phyloP scores from a whole-genome alignment of 495 filamentous ascomycete genomes.

The Penicillium odoratum region DNA sequence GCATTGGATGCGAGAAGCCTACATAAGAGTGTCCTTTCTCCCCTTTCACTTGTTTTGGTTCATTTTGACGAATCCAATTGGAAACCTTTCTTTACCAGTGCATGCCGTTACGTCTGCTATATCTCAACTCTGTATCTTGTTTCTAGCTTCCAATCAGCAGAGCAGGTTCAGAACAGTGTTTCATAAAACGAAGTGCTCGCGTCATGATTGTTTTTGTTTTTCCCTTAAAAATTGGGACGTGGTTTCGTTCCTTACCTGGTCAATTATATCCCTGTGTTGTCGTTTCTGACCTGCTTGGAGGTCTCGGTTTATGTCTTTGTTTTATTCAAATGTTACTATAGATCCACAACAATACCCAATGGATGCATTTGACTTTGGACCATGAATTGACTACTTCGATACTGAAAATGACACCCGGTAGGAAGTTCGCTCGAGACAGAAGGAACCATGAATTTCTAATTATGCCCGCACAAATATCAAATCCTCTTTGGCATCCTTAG shows the following conservation, averaged over 20 bases:
- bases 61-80: not conserved
- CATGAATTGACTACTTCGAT: not conserved
- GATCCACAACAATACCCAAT: conserved; percentile 26
- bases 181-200: conserved; percentile 11
- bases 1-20: conserved; percentile 73
- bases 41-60: not conserved
- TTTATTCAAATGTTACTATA: conserved; percentile 13
- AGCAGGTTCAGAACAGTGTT: conserved; percentile 12
- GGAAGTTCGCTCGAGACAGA: not conserved
- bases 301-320: conserved; percentile 11
- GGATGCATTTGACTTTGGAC: conserved; percentile 13
- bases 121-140: conserved; percentile 3
- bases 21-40: conserved; percentile 28
- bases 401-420: not conserved
- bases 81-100: conserved; percentile 6
- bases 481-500: not conserved
- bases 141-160: not conserved
- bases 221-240: conserved; percentile 8
- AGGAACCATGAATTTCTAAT: conserved; percentile 7
- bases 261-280: conserved; percentile 27
- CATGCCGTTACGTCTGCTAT: conserved; percentile 22
- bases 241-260: conserved; percentile 13
- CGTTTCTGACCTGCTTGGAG: conserved; percentile 13
- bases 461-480: not conserved
- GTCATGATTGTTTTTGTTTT: conserved; percentile 22